A percentile compares a stretch with the other conserved stretches of the same genome.
These are phyloP conservation scores for Dictyostelium intermedium DNA, from an alignment of 78 protist genomes.

Conservation along the genomic window DNA sequence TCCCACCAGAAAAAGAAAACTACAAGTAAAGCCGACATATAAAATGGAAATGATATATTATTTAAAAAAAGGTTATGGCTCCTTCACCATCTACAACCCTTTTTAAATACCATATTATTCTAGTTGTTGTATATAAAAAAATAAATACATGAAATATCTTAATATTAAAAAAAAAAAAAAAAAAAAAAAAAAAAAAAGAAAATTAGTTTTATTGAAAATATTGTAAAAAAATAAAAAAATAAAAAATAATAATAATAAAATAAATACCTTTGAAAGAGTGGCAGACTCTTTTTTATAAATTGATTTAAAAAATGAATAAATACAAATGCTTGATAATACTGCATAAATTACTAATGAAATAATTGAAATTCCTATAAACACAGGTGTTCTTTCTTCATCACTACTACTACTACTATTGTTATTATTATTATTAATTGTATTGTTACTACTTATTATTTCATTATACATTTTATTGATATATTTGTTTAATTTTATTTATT, in stretches of 20 bases:
- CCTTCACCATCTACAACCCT: slow-evolving; percentile 23
- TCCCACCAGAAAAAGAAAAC: slow-evolving; percentile 63
- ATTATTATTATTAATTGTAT: background rate
- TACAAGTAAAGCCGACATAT: slow-evolving; percentile 36
- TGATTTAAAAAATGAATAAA: slow-evolving; percentile 52
- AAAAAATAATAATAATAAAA: background rate
- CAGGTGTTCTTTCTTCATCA: background rate
- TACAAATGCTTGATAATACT: background rate
- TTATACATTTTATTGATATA: background rate
- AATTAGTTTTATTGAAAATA: background rate
- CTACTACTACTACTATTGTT: background rate
- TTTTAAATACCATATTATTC: slow-evolving; percentile 46
- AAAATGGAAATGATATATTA: slow-evolving; percentile 45
- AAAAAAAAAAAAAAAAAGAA: slow-evolving; percentile 26
- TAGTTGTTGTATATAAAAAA: background rate
- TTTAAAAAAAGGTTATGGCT: slow-evolving; percentile 45
- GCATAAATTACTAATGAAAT: slow-evolving; percentile 26
- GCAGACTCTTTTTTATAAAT: slow-evolving; percentile 31
- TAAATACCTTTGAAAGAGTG: slow-evolving; percentile 35
- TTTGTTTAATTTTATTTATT: background rate
- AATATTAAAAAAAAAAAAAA: background rate
- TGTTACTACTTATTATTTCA: background rate
- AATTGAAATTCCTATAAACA: background rate
- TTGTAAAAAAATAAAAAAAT: too few relatives aligned
- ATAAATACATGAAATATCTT: background rate